Conservation (phyloP, 805 yeast genomes). For the Barnettozyma sucrosica region DNA sequence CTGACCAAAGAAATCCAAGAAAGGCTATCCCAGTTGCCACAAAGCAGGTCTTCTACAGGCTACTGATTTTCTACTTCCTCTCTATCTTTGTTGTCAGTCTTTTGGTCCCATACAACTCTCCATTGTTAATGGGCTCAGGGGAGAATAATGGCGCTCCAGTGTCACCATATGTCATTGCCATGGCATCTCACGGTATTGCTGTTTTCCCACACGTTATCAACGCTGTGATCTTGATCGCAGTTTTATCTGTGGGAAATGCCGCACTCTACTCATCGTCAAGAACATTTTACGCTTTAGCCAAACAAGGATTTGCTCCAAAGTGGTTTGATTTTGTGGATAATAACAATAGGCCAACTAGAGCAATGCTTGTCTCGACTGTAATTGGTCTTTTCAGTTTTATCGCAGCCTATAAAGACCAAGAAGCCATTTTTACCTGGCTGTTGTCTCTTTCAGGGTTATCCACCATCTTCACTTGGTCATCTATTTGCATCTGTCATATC, state of each 20-base stretch:
- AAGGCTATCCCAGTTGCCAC: conserved; percentile 58
- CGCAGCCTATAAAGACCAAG: conserved; percentile 56
- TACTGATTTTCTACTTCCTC: conserved; percentile 50
- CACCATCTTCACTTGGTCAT: conserved; percentile 56
- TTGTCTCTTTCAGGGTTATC: conserved; percentile 57
- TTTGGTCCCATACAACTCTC: conserved; percentile 53
- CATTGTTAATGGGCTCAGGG: conserved; percentile 42
- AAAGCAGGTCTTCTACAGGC: conserved; percentile 61
- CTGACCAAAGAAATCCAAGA: conserved; percentile 56
- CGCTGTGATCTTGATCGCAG: conserved; percentile 67
- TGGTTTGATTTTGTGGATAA: conserved; percentile 47
- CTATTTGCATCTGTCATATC: conserved; percentile 50
- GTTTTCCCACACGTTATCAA: conserved; percentile 70
- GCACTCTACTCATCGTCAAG: conserved; percentile 71
- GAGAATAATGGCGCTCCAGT: conserved; percentile 47
- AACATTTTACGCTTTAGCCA: conserved; percentile 60
- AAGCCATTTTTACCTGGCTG: conserved; percentile 58
- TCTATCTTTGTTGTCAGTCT: conserved; percentile 51
- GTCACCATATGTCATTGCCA: conserved; percentile 75
- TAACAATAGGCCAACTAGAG: conserved; percentile 53
- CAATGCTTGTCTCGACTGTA: conserved; percentile 44
- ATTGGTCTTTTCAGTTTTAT: conserved; percentile 61
- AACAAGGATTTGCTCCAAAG: conserved; percentile 63
- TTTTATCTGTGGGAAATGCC: conserved; percentile 71
- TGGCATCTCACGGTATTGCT: conserved; percentile 40